Base-by-base conservation (phyloP, 441 rosid species). In the Arabidopsis hybrid region DNA sequence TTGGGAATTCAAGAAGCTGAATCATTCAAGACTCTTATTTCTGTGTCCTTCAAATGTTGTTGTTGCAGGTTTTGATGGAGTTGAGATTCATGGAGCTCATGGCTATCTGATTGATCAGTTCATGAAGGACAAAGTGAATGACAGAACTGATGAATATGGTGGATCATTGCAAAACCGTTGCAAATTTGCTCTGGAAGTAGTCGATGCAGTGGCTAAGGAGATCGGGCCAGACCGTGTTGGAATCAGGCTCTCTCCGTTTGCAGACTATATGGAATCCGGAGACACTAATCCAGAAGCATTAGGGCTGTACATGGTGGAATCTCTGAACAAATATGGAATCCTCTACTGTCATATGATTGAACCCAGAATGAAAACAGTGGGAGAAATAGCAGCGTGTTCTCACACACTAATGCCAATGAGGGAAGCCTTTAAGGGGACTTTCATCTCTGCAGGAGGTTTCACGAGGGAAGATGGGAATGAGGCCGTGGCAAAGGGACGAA, bases 331-430 rank as follows among this genome's bases (percentile, higher is more conserved):
- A 52, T 77, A 67, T 14, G 79, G 78, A 3, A 84, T 86, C 53
- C 78, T 82, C 6, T 85, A 85, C 53, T 89, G 91, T 56, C 91
- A 86, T 68, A 66, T 79, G 77, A 73, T 88, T 17, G 90, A 88
- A 65, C 81, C 95, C 0, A 80, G 81, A 47, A 73, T 79, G 84
- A 78, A 46, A 43, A 38, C 45, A 21, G 0, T 64, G 2, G 73
- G 66, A 43, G 80, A 80, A 16, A 65, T 75, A n/a, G 0, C 4
- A 5, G 86, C 57, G 8, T 39, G 73, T 60, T 63, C 82, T 16
- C 60, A 80, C 7, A 56, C 73, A 53, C 62, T 75, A 7, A 12
- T 67, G 63, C 80, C 87, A 0, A 81, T 86, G 86, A 83, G 84
- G 69, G 80, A 78, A 57, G 89, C 82, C 14, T 89, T 87, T 62